Evolutionary conservation across 1,284 basidiomycete species (phyloP).

Genomic region (Heterobasidion occidentale): DNA sequence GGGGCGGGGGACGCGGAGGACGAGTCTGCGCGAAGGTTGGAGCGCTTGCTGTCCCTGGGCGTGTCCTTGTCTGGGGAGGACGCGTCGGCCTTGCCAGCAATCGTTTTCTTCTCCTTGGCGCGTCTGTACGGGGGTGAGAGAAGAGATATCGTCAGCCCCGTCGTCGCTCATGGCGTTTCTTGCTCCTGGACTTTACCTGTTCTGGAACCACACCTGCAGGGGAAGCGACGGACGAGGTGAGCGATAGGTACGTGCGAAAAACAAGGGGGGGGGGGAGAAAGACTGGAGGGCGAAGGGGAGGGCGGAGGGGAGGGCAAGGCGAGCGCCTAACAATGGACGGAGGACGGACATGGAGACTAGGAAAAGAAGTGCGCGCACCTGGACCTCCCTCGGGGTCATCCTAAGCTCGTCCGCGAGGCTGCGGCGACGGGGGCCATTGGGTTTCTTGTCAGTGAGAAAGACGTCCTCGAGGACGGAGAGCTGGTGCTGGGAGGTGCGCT

Average conservation of each 20-base stretch:
- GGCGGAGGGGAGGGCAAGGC: background rate
- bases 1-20: background rate
- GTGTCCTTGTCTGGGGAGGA: constrained; percentile 1
- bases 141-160: background rate
- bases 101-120: constrained; percentile 70
- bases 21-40: background rate
- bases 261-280: background rate
- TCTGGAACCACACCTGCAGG: constrained; percentile 83
- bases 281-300: constrained; percentile 9
- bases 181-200: constrained; percentile 43
- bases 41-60: background rate
- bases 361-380: constrained; percentile 46
- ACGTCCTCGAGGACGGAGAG: constrained; percentile 81
- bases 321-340: background rate
- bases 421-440: constrained; percentile 75
- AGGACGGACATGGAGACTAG: background rate
- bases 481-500: constrained; percentile 77
- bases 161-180: background rate
- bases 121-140: constrained; percentile 42
- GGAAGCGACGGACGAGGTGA: constrained; percentile 9
- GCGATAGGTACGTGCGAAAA: background rate
- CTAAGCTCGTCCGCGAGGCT: constrained; percentile 74
- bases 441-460: constrained; percentile 84
- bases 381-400: constrained; percentile 89
- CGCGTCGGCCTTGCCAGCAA: constrained; percentile 13